These are phyloP conservation scores for Leccinum subspadiceum DNA, from an alignment of 1,284 basidiomycete species.

Conservation along the genomic window DNA sequence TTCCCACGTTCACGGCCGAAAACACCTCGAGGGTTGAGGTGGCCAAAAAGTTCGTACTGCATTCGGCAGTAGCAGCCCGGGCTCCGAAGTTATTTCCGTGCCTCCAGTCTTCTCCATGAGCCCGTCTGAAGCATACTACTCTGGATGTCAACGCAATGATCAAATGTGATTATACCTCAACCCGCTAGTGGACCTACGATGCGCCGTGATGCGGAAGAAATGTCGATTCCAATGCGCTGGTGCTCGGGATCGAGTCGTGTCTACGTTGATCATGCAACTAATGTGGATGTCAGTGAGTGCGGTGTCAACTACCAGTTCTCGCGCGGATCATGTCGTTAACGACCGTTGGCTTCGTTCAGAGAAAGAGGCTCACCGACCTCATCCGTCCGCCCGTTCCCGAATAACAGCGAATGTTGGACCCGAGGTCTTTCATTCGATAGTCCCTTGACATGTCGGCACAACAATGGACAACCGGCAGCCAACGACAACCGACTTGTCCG, in stretches of 20 bases:
- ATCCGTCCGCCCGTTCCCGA: not conserved
- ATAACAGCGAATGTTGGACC: not conserved
- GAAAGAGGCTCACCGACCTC: not conserved
- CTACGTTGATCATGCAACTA: not conserved
- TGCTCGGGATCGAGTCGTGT: not conserved
- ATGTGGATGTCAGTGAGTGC: not conserved
- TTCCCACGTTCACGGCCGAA: not conserved
- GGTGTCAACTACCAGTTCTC: not conserved
- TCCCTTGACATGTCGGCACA: not conserved
- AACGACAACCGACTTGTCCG: not conserved
- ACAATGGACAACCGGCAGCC: not conserved
- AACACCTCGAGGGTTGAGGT: too few relatives aligned
- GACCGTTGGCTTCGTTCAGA: not conserved
- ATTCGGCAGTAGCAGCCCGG: too few relatives aligned
- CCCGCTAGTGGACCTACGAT: not conserved
- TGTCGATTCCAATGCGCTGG: not conserved
- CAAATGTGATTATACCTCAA: not conserved
- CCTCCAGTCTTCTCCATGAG: not conserved
- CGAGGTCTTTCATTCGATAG: not conserved
- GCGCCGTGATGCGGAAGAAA: not conserved
- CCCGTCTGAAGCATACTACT: not conserved
- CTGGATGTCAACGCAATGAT: not conserved
- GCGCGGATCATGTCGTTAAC: not conserved
- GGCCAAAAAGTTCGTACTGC: too few relatives aligned
- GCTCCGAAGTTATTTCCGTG: too few relatives aligned